Evolutionary conservation across 2,329 filamentous ascomycete species (phyloP).

Genomic region (Penicillium occitanis): DNA sequence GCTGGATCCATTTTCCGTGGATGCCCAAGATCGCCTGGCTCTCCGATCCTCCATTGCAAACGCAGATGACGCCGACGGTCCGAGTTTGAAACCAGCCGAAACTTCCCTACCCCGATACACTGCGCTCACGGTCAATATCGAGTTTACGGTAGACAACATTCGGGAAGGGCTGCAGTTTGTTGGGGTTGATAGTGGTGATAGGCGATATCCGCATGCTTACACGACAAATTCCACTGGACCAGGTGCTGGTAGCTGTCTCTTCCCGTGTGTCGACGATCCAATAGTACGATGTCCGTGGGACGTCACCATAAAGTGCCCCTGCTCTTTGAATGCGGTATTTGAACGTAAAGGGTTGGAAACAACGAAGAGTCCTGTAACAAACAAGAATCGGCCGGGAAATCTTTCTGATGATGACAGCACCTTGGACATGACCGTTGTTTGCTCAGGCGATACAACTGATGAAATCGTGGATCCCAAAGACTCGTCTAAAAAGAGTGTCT

Average conservation of each 20-base stretch:
- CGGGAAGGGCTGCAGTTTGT: conserved; percentile 91
- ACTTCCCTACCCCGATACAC: conserved; percentile 52
- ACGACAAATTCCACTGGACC: conserved; percentile 77
- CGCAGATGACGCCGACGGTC: conserved; percentile 40
- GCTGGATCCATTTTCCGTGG: conserved; percentile 54
- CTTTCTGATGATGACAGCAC: conserved; percentile 76
- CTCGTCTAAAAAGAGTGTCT: conserved; percentile 79
- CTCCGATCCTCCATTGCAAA: conserved; percentile 43
- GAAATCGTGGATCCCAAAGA: conserved; percentile 76
- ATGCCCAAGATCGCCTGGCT: conserved; percentile 48
- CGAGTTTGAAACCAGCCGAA: conserved; percentile 38
- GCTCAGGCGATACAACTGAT: conserved; percentile 84
- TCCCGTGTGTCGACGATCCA: conserved; percentile 88
- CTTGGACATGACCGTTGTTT: conserved; percentile 84
- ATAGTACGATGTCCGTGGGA: conserved; percentile 82
- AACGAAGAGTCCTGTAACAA: conserved; percentile 22
- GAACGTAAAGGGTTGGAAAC: conserved; percentile 36
- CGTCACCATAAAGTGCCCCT: conserved; percentile 79
- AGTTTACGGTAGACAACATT: conserved; percentile 73
- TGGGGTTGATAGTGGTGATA: conserved; percentile 75
- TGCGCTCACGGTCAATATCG: conserved; percentile 66
- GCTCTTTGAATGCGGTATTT: conserved; percentile 77
- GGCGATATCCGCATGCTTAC: conserved; percentile 86
- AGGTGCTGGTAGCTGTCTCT: conserved; percentile 79
- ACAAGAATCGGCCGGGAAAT: conserved; percentile 31